Evolutionary conservation across 805 yeast genomes (phyloP), one percentile per base, ranked within the genome.

Genomic region (Pichia deserticola): DNA sequence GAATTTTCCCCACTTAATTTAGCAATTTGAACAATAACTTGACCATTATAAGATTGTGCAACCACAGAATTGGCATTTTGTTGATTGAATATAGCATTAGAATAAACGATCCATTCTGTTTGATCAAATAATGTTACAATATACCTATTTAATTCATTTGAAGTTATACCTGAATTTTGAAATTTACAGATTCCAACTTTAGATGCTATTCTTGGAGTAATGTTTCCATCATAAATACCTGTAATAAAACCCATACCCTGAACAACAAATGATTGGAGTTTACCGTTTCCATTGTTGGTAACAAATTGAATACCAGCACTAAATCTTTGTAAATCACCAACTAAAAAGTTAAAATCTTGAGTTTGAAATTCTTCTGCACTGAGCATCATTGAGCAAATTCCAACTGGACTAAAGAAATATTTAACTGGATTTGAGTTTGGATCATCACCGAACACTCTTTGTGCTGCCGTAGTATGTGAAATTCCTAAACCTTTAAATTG

Each of bases 191-290:
- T 70, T 0, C 95, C 95, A 30, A 85, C 84, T 32, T 73, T 75
- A 28, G 86, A 78, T n/a, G 75, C 72, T 29, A 85, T 55, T 51
- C 67, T 63, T 3, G 89, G 85, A 32, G 72, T 71, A 57, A 82
- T 66, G 51, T 71, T 67, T 11, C 81, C 81, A 54, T 75, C 71
- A 41, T 64, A 65, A 6, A 77, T 65, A 30, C 82, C 87, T 34
- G 96, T 84, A 13, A 86, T 78, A 54, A 86, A 81, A 7, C 96
- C 96, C 77, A 56, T 73, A 48, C 97, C 97, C 64, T 85, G 90
- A 6, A 84, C 86, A 48, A 86, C 60, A 5, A 92, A 90, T 76
- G 55, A 44, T 4, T 45, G 39, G 47, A 65, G 46, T 7, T 55
- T 65, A 44, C 75, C 74, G 2, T 56, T 65, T 43, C 75, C 73